phyloP scores from a whole-genome alignment of 805 yeast species.

The Candida maris region DNA sequence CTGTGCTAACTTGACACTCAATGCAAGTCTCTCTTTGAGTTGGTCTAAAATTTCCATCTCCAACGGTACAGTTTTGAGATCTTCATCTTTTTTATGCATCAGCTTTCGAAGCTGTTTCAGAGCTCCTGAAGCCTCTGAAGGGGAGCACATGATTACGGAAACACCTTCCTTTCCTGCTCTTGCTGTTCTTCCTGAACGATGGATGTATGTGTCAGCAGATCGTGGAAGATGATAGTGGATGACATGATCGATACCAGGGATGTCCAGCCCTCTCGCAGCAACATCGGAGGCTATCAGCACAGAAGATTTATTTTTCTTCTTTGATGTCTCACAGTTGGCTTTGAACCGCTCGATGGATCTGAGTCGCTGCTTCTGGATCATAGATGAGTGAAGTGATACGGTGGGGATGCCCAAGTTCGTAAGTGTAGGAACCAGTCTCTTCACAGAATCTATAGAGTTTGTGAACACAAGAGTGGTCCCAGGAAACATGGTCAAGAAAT shows the following conservation, averaged over 20 bases:
- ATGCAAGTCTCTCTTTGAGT: conserved; percentile 59
- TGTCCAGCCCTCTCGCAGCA: conserved; percentile 97
- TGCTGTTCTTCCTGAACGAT: conserved; percentile 98
- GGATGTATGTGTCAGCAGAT: conserved; percentile 90
- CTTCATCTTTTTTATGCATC: conserved; percentile 37
- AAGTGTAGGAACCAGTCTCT: conserved; percentile 74
- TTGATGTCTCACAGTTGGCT: conserved; percentile 35
- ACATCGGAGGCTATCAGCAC: conserved; percentile 93
- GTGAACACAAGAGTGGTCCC: conserved; percentile 90
- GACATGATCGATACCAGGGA: conserved; percentile 86
- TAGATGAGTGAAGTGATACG: conserved; percentile 83
- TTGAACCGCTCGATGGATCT: conserved; percentile 80
- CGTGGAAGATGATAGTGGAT: conserved; percentile 95
- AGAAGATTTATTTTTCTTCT: conserved; percentile 45
- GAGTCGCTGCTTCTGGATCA: conserved; percentile 92
- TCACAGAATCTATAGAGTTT: conserved; percentile 92
- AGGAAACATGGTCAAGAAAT: conserved; percentile 79
- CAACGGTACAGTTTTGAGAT: conserved; percentile 67
- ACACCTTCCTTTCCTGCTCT: conserved; percentile 94
- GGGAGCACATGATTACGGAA: conserved; percentile 88
- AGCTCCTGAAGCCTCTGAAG: conserved; percentile 90
- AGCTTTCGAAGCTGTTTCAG: conserved; percentile 68
- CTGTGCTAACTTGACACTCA: conserved; percentile 77
- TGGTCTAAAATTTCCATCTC: conserved; percentile 73
- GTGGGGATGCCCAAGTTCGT: conserved; percentile 63